Evolutionary conservation across 2,329 filamentous ascomycete species (phyloP), one percentile per base, ranked within the genome.

Genomic region (Phialemoniopsis sp.): DNA sequence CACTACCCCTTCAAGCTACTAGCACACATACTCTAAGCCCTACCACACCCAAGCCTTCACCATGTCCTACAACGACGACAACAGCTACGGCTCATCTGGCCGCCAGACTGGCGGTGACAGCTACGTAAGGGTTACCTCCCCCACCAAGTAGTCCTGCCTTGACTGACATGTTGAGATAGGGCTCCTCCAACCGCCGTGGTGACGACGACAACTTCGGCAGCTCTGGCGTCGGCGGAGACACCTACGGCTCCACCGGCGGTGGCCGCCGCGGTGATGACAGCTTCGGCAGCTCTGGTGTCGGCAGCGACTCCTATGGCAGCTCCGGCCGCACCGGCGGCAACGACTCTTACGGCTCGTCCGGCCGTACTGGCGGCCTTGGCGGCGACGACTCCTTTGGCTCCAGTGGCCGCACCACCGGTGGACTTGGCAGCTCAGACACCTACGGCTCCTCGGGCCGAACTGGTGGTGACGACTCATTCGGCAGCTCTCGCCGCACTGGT

Each of bases 51-150:
- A 10, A 29, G 26, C 26, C 28, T 35, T 46, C 50, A 64, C 28
- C 39, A 69, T 73, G 70, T 73, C 70, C 64, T 71, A 67, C 63
- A 58, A 61, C 53, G 56, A 62, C 62, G 58, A 62, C 47, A 51
- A 59, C 54, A 54, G 58, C 47, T 48, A 53, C 45, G 49, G 56
- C 29, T 39, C 34, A 13, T 37, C 36, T 3, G 37, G 45, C 26
- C 29, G 38, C 12, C 34, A 38, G 26, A 41, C 36, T 32, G 21
- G 37, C 31, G 45, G 42, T 13, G 34, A 46, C 32, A 42, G 40
- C 42, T 52, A 48, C 34, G 48, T 51, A 51, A 33, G 49, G 46
- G 28, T 46, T 41, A 37, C 39, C 32, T 42, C n/a, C n/a, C n/a
- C n/a, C n/a, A n/a, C n/a, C n/a, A n/a, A n/a, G n/a, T n/a, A n/a